Percentiles rank a stretch among this genome's conserved stretches.
Evolutionary conservation across 1,139 yeast species (phyloP).

Genomic region (Suhomyces coccinellae): DNA sequence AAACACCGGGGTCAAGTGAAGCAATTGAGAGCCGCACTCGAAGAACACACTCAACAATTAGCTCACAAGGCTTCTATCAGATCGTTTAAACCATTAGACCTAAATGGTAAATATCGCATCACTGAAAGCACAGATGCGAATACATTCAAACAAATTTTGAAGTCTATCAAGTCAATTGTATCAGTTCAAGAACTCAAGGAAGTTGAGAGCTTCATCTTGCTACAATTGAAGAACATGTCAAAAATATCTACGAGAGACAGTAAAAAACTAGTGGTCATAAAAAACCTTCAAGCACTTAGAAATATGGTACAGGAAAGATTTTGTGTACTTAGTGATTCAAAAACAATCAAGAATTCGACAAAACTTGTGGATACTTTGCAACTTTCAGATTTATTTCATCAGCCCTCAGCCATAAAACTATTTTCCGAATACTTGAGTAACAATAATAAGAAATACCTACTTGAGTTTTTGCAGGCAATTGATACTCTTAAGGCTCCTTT

Average conservation of each 20-base stretch:
- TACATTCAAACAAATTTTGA: slow-evolving; percentile 36
- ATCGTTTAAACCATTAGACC: slow-evolving; percentile 5
- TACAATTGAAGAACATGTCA: slow-evolving; percentile 19
- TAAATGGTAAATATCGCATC: slow-evolving; percentile 11
- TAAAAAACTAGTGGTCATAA: slow-evolving; percentile 7
- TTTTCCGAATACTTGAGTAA: slow-evolving; percentile 61
- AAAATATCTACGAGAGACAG: slow-evolving; percentile 6
- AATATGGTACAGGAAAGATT: slow-evolving; percentile 13
- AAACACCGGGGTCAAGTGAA: slow-evolving; percentile 78
- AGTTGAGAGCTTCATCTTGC: slow-evolving; percentile 20
- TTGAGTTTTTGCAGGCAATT: slow-evolving; percentile 68
- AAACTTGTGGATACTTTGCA: slow-evolving; percentile 12
- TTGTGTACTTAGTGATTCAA: background rate
- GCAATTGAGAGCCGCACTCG: slow-evolving; percentile 67
- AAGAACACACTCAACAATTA: slow-evolving; percentile 51
- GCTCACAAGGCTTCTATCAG: slow-evolving; percentile 6
- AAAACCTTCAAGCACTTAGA: slow-evolving; percentile 16
- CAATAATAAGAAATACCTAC: slow-evolving; percentile 38
- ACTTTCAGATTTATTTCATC: slow-evolving; percentile 26
- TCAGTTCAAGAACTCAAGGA: slow-evolving; percentile 26
- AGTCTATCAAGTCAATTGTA: slow-evolving; percentile 15
- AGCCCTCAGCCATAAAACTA: slow-evolving; percentile 47
- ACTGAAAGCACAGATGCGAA: slow-evolving; percentile 31
- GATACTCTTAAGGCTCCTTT: slow-evolving; percentile 72
- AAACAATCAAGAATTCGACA: background rate